phyloP scores from a whole-genome alignment of 345 rosid genomes.

The Eucalyptus decipiens region DNA sequence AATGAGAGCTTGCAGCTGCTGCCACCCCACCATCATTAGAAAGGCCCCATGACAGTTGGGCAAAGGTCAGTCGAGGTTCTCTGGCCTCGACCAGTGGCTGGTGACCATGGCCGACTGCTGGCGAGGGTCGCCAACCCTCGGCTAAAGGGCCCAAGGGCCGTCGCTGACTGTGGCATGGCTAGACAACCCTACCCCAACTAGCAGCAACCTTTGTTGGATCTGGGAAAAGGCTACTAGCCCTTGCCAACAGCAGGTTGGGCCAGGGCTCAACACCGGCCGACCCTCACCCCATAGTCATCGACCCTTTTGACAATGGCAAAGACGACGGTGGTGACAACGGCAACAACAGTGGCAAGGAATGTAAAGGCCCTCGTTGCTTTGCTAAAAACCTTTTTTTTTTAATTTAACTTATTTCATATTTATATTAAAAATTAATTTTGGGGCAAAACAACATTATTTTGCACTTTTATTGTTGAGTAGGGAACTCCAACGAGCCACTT shows the following conservation, averaged over 20 bases:
- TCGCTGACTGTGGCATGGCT: rapidly evolving
- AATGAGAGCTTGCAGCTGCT: rapidly evolving
- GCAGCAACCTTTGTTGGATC: rapidly evolving
- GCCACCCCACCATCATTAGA: not conserved
- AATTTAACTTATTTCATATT: too few species aligned
- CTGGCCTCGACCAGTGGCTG: rapidly evolving
- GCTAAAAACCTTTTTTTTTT: too few species aligned
- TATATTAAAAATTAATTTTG: too few species aligned
- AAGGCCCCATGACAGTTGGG: too few species aligned
- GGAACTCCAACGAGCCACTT: too few species aligned
- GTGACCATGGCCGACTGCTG: rapidly evolving
- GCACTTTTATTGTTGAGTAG: too few species aligned
- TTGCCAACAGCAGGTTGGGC: not conserved
- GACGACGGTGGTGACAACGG: not conserved
- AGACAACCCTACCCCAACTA: rapidly evolving
- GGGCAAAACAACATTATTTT: too few species aligned
- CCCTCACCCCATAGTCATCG: not conserved
- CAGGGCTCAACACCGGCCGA: rapidly evolving
- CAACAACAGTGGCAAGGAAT: rapidly evolving
- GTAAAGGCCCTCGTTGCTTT: too few species aligned
- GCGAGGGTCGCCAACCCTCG: rapidly evolving
- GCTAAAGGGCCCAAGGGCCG: not conserved
- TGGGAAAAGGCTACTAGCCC: not conserved
- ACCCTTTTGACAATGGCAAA: rapidly evolving
- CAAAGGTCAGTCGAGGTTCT: not conserved